Evolutionary conservation across 441 rosid species (phyloP).

Genomic region (Erysimum pusillum): DNA sequence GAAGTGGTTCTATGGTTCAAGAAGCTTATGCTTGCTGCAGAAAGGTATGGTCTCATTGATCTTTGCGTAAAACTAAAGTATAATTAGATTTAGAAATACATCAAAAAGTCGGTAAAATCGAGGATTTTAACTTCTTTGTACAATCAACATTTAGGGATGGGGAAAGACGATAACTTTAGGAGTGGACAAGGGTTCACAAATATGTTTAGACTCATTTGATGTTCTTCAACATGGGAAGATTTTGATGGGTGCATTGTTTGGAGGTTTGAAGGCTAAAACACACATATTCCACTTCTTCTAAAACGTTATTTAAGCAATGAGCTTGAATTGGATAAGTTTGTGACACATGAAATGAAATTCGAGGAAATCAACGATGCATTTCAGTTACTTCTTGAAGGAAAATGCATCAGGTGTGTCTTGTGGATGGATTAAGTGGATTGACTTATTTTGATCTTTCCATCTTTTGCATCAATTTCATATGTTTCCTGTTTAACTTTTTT

Average conservation of each 20-base stretch:
- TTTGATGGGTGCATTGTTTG: slow-evolving; percentile 72
- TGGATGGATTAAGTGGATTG: slow-evolving; percentile 65
- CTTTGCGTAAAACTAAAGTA: not conserved
- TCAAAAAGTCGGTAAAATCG: not conserved
- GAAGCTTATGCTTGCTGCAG: slow-evolving; percentile 86
- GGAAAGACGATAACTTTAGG: slow-evolving; percentile 84
- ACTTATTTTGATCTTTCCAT: not conserved
- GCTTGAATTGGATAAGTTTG: slow-evolving; percentile 74
- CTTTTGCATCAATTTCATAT: slow-evolving; percentile 10
- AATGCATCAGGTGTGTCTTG: slow-evolving; percentile 74
- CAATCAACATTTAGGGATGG: slow-evolving; percentile 65
- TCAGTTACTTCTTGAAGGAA: slow-evolving; percentile 65
- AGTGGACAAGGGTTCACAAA: slow-evolving; percentile 62
- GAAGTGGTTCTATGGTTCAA: slow-evolving; percentile 63
- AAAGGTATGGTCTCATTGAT: slow-evolving; percentile 56
- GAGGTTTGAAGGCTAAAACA: slow-evolving; percentile 83
- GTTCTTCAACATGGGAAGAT: slow-evolving; percentile 68
- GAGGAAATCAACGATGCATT: slow-evolving; percentile 80
- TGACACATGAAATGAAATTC: slow-evolving; percentile 77
- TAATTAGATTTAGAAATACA: not conserved
- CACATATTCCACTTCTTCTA: slow-evolving; percentile 78
- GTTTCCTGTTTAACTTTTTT: not conserved
- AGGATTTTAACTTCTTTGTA: slow-evolving; percentile 5
- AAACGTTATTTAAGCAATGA: slow-evolving; percentile 77
- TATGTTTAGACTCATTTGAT: slow-evolving; percentile 57